These are phyloP conservation scores for Fusarium solani-melongenae DNA, from an alignment of 2,329 filamentous ascomycete genomes.

Conservation along the genomic window DNA sequence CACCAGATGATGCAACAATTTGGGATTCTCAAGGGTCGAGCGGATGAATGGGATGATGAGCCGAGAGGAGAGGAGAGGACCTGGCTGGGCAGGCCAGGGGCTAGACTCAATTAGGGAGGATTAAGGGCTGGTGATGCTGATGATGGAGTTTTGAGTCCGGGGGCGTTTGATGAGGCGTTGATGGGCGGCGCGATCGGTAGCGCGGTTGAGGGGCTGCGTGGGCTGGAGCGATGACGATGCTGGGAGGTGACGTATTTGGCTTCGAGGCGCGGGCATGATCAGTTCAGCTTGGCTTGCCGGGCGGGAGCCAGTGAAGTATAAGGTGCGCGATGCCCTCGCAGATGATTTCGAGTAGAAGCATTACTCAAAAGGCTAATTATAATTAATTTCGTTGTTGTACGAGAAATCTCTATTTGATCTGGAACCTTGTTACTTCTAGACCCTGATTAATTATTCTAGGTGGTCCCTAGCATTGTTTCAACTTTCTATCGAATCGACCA, in stretches of 20 bases:
- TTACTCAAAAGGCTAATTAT: not conserved
- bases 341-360: not conserved
- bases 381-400: not conserved
- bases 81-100: not conserved
- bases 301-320: not conserved
- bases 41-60: constrained; percentile 21
- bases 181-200: constrained; percentile 6
- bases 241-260: constrained; percentile 38
- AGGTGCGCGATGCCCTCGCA: constrained; percentile 3
- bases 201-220: not conserved
- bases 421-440: not conserved
- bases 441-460: not conserved
- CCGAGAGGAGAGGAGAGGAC: constrained; percentile 5
- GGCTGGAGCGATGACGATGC: constrained; percentile 34
- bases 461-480: constrained; percentile 7
- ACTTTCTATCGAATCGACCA: not conserved
- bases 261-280: constrained; percentile 34
- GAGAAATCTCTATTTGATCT: not conserved
- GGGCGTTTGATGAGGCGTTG: constrained; percentile 3
- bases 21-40: constrained; percentile 9
- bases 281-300: not conserved
- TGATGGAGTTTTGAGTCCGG: constrained; percentile 15
- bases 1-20: constrained; percentile 1
- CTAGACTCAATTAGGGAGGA: constrained; percentile 27
- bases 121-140: constrained; percentile 24